phyloP scores from a whole-genome alignment of 768 basidiomycete genomes.

The Phanerochaete sordida region DNA sequence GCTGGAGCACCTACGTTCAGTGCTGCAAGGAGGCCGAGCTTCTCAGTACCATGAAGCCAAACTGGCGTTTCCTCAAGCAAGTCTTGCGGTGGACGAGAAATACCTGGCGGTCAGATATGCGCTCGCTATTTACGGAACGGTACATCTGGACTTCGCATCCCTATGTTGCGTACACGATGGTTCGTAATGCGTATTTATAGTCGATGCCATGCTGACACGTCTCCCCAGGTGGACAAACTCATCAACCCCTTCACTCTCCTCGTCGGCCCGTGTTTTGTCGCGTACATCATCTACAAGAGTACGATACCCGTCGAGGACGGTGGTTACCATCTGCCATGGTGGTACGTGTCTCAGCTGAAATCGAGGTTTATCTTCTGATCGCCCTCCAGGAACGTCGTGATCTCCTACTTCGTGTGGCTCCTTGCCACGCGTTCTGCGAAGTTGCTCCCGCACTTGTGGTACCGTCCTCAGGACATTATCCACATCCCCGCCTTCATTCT shows the following conservation, averaged over 20 bases:
- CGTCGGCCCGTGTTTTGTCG: constrained; percentile 77
- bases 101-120: constrained; percentile 88
- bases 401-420: constrained; percentile 69
- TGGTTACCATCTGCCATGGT: constrained; percentile 81
- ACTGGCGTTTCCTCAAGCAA: constrained; percentile 94
- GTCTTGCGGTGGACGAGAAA: constrained; percentile 92
- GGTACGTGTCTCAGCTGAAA: constrained; percentile 41
- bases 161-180: constrained; percentile 84
- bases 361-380: neutral
- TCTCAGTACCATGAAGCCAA: constrained; percentile 92
- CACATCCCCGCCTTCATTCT: constrained; percentile 64
- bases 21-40: constrained; percentile 83
- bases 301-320: constrained; percentile 63
- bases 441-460: constrained; percentile 59
- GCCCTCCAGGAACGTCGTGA: constrained; percentile 57
- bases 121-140: constrained; percentile 86
- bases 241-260: constrained; percentile 87
- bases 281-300: constrained; percentile 74
- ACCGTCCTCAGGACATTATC: constrained; percentile 54
- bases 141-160: constrained; percentile 87
- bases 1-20: constrained; percentile 94
- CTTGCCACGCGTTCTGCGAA: constrained; percentile 72
- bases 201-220: constrained; percentile 5
- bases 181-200: constrained; percentile 24
- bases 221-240: constrained; percentile 71